phyloP scores from a whole-genome alignment of 768 basidiomycete species.

The Lyophyllum semitale region DNA sequence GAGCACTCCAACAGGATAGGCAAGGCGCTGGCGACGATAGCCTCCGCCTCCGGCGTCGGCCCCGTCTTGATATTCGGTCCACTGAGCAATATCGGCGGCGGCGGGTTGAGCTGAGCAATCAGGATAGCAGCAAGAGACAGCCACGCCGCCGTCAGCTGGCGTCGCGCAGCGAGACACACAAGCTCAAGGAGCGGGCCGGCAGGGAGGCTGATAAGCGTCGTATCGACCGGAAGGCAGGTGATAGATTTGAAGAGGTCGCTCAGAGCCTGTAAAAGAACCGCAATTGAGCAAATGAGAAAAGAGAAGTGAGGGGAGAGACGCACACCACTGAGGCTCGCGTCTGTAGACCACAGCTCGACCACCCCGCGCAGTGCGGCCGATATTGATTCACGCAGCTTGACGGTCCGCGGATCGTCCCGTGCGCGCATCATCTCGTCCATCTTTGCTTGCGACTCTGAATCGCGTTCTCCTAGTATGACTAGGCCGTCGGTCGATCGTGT shows the following conservation, averaged over 20 bases:
- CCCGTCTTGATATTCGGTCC: conserved; percentile 44
- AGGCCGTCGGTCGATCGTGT: conserved; percentile 75
- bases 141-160: conserved; percentile 82
- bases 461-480: conserved; percentile 53
- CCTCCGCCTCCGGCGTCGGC: too few species aligned
- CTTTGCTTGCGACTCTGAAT: conserved; percentile 53
- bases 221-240: conserved; percentile 72
- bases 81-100: too few species aligned
- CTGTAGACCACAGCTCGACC: conserved; percentile 77
- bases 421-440: conserved; percentile 53
- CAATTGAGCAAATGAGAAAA: not conserved
- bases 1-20: conserved; percentile 62
- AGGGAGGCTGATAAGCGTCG: conserved; percentile 78
- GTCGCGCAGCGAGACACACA: conserved; percentile 68
- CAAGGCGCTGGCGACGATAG: conserved; percentile 50
- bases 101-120: conserved; percentile 81
- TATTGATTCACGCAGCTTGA: too few species aligned
- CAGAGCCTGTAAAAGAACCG: too few species aligned
- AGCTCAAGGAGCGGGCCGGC: conserved; percentile 81
- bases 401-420: too few species aligned
- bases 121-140: conserved; percentile 80
- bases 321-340: conserved; percentile 78
- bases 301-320: conserved; percentile 27
- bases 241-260: too few species aligned
- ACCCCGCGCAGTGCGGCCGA: too few species aligned